Base-by-base conservation (phyloP, 345 rosid genomes). In the Corchorus olitorius region DNA sequence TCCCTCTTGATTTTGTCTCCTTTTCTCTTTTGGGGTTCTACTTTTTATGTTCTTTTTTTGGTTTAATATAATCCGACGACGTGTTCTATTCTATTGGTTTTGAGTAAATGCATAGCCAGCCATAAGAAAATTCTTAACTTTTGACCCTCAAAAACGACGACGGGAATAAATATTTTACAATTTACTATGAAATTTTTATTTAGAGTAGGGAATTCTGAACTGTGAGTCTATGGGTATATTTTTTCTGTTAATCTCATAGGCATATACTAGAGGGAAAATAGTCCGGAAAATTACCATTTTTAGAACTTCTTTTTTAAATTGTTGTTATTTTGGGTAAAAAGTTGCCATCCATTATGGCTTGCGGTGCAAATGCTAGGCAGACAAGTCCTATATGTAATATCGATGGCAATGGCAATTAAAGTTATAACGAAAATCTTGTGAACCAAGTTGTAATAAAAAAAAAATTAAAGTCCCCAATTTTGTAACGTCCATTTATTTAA, bases 41-140 rank as follows among this genome's bases (percentile, higher is more conserved):
- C 54, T 66, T 62, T 77, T 71, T 52, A 53, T 71, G 41, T 34
- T 81, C 34, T 7, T 72, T 75, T 49, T 75, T 59, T 74, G 71
- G 65, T 67, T 79, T 50, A 22, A 62, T 69, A 19, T 37, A 10
- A 19, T 56, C 70, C 37, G 75, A 70, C 11, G 33, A 20, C 22
- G 56, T 61, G 60, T 63, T 72, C 61, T 48, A 19, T 19, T 72
- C 27, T 34, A 39, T 71, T 75, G 80, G 74, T 59, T 68, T 54
- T 63, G 52, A 68, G 59, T 37, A 70, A 48, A 68, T 68, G 72
- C 41, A 68, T 19, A 68, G 55, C 72, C 58, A 27, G 45, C 58
- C 22, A 49, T 33, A n/a, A 15, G 22, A 11, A 27, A 55, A 55
- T n/a, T 55, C n/a, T 27, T 27, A n/a, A n/a, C 22, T 55, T 5